Evolutionary conservation across 2,329 filamentous ascomycete genomes (phyloP), one percentile per base, ranked within the genome.

Genomic region (Beauveria pseudobassiana): DNA sequence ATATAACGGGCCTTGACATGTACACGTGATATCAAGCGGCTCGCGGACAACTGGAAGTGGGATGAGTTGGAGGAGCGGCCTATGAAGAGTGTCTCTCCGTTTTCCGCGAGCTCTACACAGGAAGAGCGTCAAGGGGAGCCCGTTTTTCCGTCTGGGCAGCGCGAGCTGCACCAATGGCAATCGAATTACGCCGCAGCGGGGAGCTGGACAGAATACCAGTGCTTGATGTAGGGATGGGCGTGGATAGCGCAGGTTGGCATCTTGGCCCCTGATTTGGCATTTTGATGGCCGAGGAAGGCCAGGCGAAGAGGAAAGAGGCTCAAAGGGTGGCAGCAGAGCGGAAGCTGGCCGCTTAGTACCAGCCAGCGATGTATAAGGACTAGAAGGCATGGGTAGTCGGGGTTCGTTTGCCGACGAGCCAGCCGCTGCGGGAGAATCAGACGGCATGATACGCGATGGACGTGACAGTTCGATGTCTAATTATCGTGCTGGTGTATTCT

Each of bases 61-160:
- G 92, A 96, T 16, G 93, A 96, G 75, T 91, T 93, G 77, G 91
- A 96, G 6, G 93, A 97, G 66, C 95, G 86, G 65, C 95, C 95
- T 88, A 99, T 95, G 64, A 89, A 82, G 40, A 96, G 77, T 16
- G 86, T 79, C 69, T 96, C 90, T 65, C 93, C 93, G 75, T 89
- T 91, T 67, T 87, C 88, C 60, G 87, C 87, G 20, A 98, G 84
- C 72, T 90, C 85, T 65, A 98, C 80, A 24, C 87, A 86, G n/a
- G 91, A 56, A 99, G 87, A 56, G 89, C 84, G 58, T 88, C 88
- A 57, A 99, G 82, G 46, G 95, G 95, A 68, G 86, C 86, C 70
- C 95, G 89, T 69, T 96, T 92, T n/a, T 61, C 59, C 16, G 9
- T 34, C n/a, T 24, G 12, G 1, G 51, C 38, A 34, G 38, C 14